Conservation (phyloP, 495 filamentous ascomycete genomes). For the Podospora sp. region DNA sequence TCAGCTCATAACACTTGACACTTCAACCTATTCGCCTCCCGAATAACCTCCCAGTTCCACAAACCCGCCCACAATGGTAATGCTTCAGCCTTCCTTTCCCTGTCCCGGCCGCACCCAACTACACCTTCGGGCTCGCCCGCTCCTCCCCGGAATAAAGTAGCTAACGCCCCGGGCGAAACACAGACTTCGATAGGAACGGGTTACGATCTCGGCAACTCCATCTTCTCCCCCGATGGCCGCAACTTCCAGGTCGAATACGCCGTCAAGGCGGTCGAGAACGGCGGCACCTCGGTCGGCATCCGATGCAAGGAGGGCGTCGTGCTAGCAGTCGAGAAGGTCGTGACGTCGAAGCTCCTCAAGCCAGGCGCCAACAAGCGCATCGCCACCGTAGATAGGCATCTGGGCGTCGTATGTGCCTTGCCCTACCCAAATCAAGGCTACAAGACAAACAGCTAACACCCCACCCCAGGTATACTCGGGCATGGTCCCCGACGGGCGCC, state of each 20-base stretch:
- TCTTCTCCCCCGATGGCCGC: conserved; percentile 97
- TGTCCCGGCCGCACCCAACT: neutral
- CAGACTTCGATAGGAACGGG: conserved; percentile 99
- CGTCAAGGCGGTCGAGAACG: conserved; percentile 97
- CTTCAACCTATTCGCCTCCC: neutral
- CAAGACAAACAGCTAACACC: conserved; percentile 12
- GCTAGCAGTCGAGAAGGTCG: conserved; percentile 93
- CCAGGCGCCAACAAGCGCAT: conserved; percentile 94
- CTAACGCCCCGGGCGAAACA: conserved; percentile 13
- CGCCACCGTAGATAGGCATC: conserved; percentile 88
- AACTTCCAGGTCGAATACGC: conserved; percentile 99
- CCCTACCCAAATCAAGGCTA: neutral
- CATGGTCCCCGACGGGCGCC: conserved; percentile 89
- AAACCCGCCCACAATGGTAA: conserved; percentile 16
- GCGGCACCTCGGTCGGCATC: conserved; percentile 94
- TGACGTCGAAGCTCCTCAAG: conserved; percentile 93
- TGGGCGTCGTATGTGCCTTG: conserved; percentile 70
- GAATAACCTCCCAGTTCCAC: conserved; percentile 5
- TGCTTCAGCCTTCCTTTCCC: neutral
- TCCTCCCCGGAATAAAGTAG: conserved; percentile 4
- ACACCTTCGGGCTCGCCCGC: neutral
- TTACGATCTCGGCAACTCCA: conserved; percentile 98
- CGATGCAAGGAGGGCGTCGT: conserved; percentile 97
- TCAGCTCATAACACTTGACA: neutral
- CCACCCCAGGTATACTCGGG: conserved; percentile 80